phyloP scores from a whole-genome alignment of 306 rosid genomes.

The Prunus mume region DNA sequence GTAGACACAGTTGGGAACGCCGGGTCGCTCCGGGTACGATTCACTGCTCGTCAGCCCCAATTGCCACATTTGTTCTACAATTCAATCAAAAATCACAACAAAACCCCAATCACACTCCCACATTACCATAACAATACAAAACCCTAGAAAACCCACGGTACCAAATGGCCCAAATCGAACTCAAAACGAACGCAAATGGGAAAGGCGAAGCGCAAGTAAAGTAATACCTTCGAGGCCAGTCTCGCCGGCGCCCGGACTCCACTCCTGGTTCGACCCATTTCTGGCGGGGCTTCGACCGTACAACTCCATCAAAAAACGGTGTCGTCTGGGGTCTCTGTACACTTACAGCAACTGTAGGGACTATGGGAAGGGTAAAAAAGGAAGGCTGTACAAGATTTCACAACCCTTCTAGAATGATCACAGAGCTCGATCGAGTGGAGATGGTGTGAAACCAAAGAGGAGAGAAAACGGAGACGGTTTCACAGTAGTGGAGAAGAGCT shows the following conservation, averaged over 20 bases:
- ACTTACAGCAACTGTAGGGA: constrained; percentile 12
- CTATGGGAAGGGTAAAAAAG: background rate
- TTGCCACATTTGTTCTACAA: constrained; percentile 79
- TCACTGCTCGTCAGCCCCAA: constrained; percentile 53
- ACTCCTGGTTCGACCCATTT: constrained; percentile 67
- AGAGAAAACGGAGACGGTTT: constrained; percentile 16
- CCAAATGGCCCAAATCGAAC: background rate
- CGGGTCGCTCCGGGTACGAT: constrained; percentile 77
- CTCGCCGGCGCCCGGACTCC: constrained; percentile 53
- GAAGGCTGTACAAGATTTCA: constrained; percentile 11
- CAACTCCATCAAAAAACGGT: constrained; percentile 46
- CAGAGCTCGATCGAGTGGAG: constrained; percentile 29
- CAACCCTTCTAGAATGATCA: constrained; percentile 33
- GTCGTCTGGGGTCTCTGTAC: constrained; percentile 21
- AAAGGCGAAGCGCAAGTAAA: background rate
- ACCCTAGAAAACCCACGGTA: constrained; percentile 37
- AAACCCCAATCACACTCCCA: constrained; percentile 35
- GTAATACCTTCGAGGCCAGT: constrained; percentile 59
- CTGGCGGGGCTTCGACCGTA: constrained; percentile 61
- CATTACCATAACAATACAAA: constrained; percentile 25
- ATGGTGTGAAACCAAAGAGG: background rate
- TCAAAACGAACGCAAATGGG: background rate
- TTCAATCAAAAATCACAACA: constrained; percentile 16
- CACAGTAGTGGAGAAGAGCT: constrained; percentile 30
- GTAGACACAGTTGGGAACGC: constrained; percentile 74